These are phyloP conservation scores for Trypanosoma brucei DNA, from an alignment of 208 protist species.

Conservation along the genomic window DNA sequence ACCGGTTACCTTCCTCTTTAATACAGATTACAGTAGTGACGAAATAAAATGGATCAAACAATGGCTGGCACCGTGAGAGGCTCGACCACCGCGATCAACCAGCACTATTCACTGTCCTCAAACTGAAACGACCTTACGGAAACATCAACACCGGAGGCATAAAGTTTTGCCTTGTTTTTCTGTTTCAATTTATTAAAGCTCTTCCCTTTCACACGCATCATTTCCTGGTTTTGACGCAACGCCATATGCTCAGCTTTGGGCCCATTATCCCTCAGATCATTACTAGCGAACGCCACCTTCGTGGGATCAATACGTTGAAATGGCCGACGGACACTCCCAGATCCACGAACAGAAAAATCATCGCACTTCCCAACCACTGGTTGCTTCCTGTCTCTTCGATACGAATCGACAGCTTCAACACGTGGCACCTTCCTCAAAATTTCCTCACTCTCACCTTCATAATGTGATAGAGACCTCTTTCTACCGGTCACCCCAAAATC, in stretches of 20 bases:
- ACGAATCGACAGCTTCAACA: too few species aligned
- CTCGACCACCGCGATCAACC: too few species aligned
- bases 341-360: constrained; percentile 10
- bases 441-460: too few species aligned
- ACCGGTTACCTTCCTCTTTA: too few species aligned
- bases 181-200: constrained; percentile 88
- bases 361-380: neutral
- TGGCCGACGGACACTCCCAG: constrained; percentile 14
- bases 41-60: too few species aligned
- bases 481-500: too few species aligned
- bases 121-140: constrained; percentile 77
- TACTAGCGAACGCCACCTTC: constrained; percentile 53
- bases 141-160: constrained; percentile 69
- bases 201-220: constrained; percentile 85
- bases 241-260: constrained; percentile 60
- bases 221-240: constrained; percentile 83
- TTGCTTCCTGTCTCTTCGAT: neutral
- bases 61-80: too few species aligned
- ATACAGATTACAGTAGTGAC: too few species aligned
- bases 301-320: constrained; percentile 79
- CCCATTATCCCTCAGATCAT: constrained; percentile 61
- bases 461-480: too few species aligned
- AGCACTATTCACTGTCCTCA: constrained; percentile 69
- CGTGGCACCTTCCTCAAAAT: too few species aligned
- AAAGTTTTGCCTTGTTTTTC: constrained; percentile 88